Base-by-base conservation (phyloP, 129 eudicot species). In the Heracleum sosnowskyi region DNA sequence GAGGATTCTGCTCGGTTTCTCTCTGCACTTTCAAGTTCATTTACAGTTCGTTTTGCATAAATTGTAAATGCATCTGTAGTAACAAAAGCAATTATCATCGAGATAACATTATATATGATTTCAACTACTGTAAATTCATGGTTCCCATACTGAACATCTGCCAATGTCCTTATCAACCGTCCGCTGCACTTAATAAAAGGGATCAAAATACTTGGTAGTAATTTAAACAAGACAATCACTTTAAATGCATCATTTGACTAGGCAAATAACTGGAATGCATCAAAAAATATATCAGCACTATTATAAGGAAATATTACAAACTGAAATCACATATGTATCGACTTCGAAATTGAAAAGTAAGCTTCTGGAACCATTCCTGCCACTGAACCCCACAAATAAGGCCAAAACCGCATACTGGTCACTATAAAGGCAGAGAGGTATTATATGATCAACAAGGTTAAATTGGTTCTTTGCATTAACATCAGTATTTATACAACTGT, bases 321-420 rank as follows among this genome's bases (percentile, higher is more conserved):
- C 74, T 70, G 10, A 35, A 37, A 70, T 10, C 75, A 70, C 9
- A 70, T 42, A 35, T 9, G 47, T 5, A 37, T 26, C 29, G 39
- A 18, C 11, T 70, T 70, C 1, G n/a, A 20, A n/a, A 10, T 39
- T 39, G n/a, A 44, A 74, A 44, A 31, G 49, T 37, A 93, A 80
- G 98, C 88, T 84, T 93, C 98, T 11, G 98, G 98, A 78, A 90
- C 81, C 98, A 93, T 93, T 80, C 96, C 98, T 22, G 96, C 90
- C 51, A 93, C 55, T 66, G 98, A 93, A 72, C 98, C 96, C 79
- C 92, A 89, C 68, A 93, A 62, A 78, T 93, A 93, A 10, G 98
- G 96, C 92, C 96, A 87, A 72, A 93, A 93, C 82, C 87, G 85
- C 92, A 93, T 86, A 60, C 81, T 89, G 20, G 98, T 93, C 69